Evolutionary conservation across 2,329 filamentous ascomycete species (phyloP).

Genomic region (Chaetothyriales sp.): DNA sequence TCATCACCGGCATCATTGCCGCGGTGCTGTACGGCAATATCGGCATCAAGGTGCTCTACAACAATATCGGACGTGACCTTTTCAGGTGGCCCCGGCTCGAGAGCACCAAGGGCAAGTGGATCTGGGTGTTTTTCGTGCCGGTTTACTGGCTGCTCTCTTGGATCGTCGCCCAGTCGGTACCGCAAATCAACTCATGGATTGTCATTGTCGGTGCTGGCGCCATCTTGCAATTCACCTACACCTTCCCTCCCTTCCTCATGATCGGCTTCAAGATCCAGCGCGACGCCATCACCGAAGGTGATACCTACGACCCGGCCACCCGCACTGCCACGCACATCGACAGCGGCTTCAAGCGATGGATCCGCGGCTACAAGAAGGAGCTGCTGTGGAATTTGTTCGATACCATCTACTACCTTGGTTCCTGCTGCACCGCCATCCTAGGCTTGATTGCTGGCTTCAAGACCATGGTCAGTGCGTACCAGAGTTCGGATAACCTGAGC

Average conservation of each 20-base stretch:
- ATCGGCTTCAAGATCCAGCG: constrained; percentile 22
- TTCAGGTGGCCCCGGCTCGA: constrained; percentile 9
- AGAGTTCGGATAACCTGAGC: constrained; percentile 7
- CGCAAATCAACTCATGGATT: constrained; percentile 28
- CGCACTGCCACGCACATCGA: constrained; percentile 10
- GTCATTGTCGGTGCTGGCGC: constrained; percentile 31
- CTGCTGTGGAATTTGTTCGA: constrained; percentile 20
- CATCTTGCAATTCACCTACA: constrained; percentile 36
- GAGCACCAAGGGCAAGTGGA: constrained; percentile 8
- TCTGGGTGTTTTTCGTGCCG: constrained; percentile 22
- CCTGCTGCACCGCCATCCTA: constrained; percentile 16
- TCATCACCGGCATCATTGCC: constrained; percentile 27
- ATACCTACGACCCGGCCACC: constrained; percentile 17
- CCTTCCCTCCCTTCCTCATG: constrained; percentile 26
- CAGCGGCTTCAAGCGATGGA: constrained; percentile 10
- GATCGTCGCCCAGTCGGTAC: constrained; percentile 31
- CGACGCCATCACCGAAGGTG: constrained; percentile 17
- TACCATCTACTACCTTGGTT: constrained; percentile 18
- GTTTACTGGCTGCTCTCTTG: constrained; percentile 34
- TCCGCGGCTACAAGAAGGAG: constrained; percentile 19
- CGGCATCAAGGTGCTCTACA: constrained; percentile 23
- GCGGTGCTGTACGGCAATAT: constrained; percentile 31
- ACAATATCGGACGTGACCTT: constrained; percentile 10
- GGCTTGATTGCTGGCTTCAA: constrained; percentile 18
- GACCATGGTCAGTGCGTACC: constrained; percentile 21